These are phyloP conservation scores for Mrakia frigida DNA, from an alignment of 768 basidiomycete genomes.

Conservation along the genomic window DNA sequence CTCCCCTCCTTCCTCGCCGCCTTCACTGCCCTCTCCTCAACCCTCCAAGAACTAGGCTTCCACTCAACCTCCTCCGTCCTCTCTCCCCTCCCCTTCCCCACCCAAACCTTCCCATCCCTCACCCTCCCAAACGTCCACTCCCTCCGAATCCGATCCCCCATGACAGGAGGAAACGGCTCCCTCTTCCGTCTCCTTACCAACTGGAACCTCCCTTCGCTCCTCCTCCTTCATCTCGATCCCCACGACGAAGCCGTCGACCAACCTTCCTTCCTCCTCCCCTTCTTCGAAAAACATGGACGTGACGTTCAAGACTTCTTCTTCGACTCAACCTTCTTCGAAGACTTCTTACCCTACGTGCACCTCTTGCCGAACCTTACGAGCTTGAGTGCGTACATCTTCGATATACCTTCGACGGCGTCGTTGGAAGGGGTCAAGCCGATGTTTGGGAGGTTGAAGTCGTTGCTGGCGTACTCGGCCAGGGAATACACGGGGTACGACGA, in stretches of 20 bases:
- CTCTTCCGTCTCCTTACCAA: neutral
- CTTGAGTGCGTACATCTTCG: neutral
- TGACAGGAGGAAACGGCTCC: slow-evolving; percentile 10
- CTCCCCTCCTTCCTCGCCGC: neutral
- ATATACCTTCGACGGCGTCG: neutral
- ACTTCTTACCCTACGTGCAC: neutral
- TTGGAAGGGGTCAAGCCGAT: neutral
- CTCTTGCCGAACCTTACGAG: neutral
- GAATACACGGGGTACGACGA: neutral
- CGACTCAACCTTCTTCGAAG: neutral
- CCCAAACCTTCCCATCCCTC: neutral
- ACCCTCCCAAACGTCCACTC: neutral
- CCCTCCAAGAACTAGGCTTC: slow-evolving; percentile 4
- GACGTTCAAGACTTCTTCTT: neutral
- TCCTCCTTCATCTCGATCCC: neutral
- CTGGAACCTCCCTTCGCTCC: neutral
- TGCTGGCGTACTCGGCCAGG: neutral
- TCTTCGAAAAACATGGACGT: neutral
- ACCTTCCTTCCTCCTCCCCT: neutral
- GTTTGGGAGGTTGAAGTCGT: neutral
- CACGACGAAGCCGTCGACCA: slow-evolving; percentile 1
- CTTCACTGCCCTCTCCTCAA: neutral
- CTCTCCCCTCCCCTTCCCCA: neutral
- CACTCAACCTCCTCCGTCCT: slow-evolving; percentile 4
- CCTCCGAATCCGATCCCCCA: neutral